A percentile compares a stretch with the other conserved stretches of the same genome.
Conservation (phyloP, 1,139 yeast genomes). For the Yamadazyma dendronema region DNA sequence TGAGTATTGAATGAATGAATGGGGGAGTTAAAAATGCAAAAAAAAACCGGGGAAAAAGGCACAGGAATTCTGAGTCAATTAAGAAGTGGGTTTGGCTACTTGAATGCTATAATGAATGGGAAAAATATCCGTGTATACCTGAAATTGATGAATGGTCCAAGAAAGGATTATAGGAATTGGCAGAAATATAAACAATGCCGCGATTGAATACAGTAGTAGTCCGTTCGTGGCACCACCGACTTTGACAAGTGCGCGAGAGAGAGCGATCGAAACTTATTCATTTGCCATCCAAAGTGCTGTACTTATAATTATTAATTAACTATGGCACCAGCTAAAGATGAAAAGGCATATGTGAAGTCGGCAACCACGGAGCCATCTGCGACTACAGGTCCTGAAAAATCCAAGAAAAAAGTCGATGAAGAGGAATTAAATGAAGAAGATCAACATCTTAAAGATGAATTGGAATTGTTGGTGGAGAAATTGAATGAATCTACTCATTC, state of each 20-base stretch:
- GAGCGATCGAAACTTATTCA: background rate
- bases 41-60: background rate
- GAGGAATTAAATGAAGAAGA: conserved; percentile 96
- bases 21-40: background rate
- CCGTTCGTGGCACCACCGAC: too few species aligned
- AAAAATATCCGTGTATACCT: too few species aligned
- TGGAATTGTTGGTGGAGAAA: conserved; percentile 84
- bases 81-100: background rate
- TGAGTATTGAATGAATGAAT: too few species aligned
- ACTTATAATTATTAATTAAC: too few species aligned
- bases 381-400: conserved; percentile 14
- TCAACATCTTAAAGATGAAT: conserved; percentile 79
- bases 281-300: conserved; percentile 8
- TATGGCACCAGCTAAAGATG: conserved; percentile 7
- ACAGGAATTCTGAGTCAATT: background rate
- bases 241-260: too few species aligned
- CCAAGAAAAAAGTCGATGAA: conserved; percentile 36
- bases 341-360: too few species aligned
- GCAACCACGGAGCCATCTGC: conserved; percentile 1
- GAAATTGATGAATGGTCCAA: too few species aligned
- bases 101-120: background rate
- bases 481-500: conserved; percentile 47
- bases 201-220: too few species aligned
- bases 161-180: too few species aligned
- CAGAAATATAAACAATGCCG: background rate